These are phyloP conservation scores for Epichloe uncinata DNA, from an alignment of 2,329 filamentous ascomycete species.

Conservation along the genomic window DNA sequence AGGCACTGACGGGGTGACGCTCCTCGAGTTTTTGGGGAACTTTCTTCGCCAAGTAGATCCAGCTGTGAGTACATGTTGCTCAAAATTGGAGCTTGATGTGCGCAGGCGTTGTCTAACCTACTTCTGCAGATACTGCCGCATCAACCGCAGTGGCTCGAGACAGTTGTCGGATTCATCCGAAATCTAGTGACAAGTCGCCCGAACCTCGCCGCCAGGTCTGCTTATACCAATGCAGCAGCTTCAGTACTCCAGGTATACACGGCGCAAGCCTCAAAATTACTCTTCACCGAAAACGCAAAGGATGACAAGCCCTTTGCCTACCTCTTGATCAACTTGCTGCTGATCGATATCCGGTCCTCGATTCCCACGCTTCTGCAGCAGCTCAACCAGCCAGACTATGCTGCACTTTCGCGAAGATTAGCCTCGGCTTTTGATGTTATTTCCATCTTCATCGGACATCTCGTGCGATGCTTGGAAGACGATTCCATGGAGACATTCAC, in stretches of 20 bases:
- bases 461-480: conserved; percentile 41
- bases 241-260: conserved; percentile 45
- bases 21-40: conserved; percentile 42
- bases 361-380: conserved; percentile 45
- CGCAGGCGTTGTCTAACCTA: background rate
- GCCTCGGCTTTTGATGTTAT: conserved; percentile 50
- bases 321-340: conserved; percentile 48
- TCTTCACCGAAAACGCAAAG: conserved; percentile 36
- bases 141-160: conserved; percentile 40
- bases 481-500: conserved; percentile 25
- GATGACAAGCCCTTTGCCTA: conserved; percentile 44
- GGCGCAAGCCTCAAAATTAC: conserved; percentile 26
- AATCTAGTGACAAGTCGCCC: conserved; percentile 42
- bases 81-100: no score
- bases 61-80: conserved; percentile 24
- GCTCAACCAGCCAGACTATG: conserved; percentile 42
- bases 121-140: conserved; percentile 30
- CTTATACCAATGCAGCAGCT: conserved; percentile 46
- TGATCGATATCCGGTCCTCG: conserved; percentile 52
- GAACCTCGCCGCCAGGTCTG: conserved; percentile 38
- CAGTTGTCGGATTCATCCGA: conserved; percentile 34
- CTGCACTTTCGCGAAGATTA: conserved; percentile 36
- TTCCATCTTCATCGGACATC: conserved; percentile 44
- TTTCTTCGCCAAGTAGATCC: conserved; percentile 36
- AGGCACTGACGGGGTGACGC: conserved; percentile 45